Evolutionary conservation across 164 flowering plant genomes (phyloP).

Genomic region (Houttuynia cordata): DNA sequence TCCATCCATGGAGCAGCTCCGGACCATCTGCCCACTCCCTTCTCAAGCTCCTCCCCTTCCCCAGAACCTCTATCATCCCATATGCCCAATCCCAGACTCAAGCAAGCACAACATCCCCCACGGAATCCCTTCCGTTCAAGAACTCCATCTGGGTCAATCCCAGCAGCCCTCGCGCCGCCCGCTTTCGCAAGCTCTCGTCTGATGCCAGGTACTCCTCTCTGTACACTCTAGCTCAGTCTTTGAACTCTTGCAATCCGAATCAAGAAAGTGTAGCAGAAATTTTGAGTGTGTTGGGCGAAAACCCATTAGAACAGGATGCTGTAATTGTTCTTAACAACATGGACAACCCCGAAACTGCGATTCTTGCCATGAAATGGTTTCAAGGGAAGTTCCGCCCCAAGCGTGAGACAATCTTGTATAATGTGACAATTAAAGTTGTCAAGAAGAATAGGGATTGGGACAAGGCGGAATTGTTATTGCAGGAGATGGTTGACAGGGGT

Average conservation of each 20-base stretch:
- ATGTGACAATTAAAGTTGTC: constrained; percentile 67
- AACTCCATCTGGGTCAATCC: constrained; percentile 78
- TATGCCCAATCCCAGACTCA: constrained; percentile 10
- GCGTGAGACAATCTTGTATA: constrained; percentile 49
- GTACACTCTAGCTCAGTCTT: constrained; percentile 31
- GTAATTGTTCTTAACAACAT: constrained; percentile 61
- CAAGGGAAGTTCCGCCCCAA: constrained; percentile 18
- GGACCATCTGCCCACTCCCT: constrained; percentile 7
- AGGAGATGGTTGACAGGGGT: constrained; percentile 59
- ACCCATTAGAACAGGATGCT: constrained; percentile 52
- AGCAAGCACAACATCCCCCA: constrained; percentile 21
- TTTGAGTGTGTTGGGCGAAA: constrained; percentile 31
- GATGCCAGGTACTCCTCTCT: constrained; percentile 58
- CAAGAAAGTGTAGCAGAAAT: constrained; percentile 31
- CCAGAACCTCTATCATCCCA: constrained; percentile 10
- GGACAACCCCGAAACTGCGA: constrained; percentile 42
- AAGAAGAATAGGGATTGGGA: constrained; percentile 47
- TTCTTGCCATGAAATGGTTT: constrained; percentile 39
- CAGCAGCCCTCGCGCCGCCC: constrained; percentile 54
- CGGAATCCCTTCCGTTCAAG: constrained; percentile 18
- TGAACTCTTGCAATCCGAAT: constrained; percentile 38
- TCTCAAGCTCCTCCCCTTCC: constrained; percentile 12
- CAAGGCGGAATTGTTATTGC: constrained; percentile 54
- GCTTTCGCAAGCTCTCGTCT: constrained; percentile 33
- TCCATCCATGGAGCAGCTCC: constrained; percentile 11